A percentile compares a stretch with the other conserved stretches of the same genome.
Conservation (phyloP, 2,329 filamentous ascomycete genomes). For the Talaromyces piceae region DNA sequence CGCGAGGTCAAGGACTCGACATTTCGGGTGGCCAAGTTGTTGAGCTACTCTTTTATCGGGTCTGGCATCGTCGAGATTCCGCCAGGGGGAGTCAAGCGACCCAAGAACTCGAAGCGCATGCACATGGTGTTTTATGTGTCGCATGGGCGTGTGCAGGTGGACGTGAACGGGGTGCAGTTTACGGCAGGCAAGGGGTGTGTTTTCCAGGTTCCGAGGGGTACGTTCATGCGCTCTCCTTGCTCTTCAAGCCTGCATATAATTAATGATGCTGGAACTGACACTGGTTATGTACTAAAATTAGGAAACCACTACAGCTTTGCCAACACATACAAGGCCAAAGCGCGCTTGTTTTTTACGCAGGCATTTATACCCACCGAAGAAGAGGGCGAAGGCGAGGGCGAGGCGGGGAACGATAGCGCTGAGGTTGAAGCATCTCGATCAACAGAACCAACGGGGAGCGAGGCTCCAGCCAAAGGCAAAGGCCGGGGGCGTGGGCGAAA, state of each 20-base stretch:
- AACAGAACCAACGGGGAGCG: not conserved
- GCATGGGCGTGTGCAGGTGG: constrained; percentile 72
- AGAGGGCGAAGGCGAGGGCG: constrained; percentile 13
- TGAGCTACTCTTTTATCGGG: constrained; percentile 78
- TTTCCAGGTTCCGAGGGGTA: constrained; percentile 93
- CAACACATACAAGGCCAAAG: constrained; percentile 66
- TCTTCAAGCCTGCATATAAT: not conserved
- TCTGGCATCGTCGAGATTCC: constrained; percentile 85
- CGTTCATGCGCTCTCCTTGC: constrained; percentile 13
- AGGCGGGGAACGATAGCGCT: not conserved
- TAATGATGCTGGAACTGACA: too few species aligned
- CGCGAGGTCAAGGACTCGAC: constrained; percentile 55
- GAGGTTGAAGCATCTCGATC: not conserved
- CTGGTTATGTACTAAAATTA: not conserved
- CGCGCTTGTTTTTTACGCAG: constrained; percentile 87
- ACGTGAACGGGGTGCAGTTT: constrained; percentile 54
- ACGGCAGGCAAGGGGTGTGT: constrained; percentile 79
- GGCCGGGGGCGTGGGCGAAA: constrained; percentile 3
- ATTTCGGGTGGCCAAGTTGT: constrained; percentile 84
- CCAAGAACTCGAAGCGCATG: constrained; percentile 92
- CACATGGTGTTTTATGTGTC: constrained; percentile 95
- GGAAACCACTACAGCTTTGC: constrained; percentile 90
- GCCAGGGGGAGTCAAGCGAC: constrained; percentile 71
- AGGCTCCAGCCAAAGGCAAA: constrained; percentile 3
- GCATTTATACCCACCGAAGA: constrained; percentile 55